Evolutionary conservation across 371 early-diverging fungal genomes (phyloP).

Genomic region (Rhizopus delemar): DNA sequence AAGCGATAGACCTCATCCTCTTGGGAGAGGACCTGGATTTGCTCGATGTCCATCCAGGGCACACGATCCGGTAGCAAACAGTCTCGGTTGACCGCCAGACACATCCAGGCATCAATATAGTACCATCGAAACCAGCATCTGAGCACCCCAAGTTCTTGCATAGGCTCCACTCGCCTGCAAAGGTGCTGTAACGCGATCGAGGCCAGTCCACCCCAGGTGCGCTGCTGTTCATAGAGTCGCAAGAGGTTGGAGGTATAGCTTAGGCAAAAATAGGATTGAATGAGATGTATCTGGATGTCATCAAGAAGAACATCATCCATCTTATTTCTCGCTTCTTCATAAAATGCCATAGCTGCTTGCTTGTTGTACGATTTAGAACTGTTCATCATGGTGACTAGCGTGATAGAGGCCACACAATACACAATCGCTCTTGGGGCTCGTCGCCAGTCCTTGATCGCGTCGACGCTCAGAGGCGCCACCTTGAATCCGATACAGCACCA

Average conservation of each 20-base stretch:
- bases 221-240: constrained; percentile 34
- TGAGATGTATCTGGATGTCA: constrained; percentile 23
- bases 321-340: constrained; percentile 31
- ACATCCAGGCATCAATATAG: constrained; percentile 52
- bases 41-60: constrained; percentile 19
- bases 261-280: constrained; percentile 34
- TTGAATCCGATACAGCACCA: constrained; percentile 41
- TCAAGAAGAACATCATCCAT: constrained; percentile 31
- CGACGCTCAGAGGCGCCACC: constrained; percentile 25
- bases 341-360: constrained; percentile 29
- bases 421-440: constrained; percentile 23
- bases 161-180: not conserved
- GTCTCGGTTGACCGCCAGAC: constrained; percentile 37
- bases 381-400: constrained; percentile 17
- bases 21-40: not conserved
- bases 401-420: constrained; percentile 36
- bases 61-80: constrained; percentile 36
- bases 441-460: constrained; percentile 21
- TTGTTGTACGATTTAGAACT: constrained; percentile 10
- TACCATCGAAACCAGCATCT: constrained; percentile 46
- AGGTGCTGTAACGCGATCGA: constrained; percentile 34
- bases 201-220: constrained; percentile 32
- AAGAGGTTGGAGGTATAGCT: constrained; percentile 36
- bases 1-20: constrained; percentile 11
- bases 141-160: not conserved